Evolutionary conservation across 495 filamentous ascomycete species (phyloP), one percentile per base, ranked within the genome.

Genomic region (Cryomyces antarcticus): DNA sequence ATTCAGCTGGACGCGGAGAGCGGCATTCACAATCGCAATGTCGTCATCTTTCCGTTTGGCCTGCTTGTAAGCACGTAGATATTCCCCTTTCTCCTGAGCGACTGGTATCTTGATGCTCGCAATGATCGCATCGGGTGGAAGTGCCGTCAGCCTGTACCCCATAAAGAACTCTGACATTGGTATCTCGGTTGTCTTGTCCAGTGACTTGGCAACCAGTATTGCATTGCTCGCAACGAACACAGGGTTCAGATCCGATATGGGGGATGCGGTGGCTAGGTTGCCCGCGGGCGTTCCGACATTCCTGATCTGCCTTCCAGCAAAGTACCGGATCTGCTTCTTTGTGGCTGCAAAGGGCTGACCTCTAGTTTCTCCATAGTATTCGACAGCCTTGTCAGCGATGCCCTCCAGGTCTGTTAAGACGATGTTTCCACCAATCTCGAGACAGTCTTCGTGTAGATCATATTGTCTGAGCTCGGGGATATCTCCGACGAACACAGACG

Each of bases 201-300:
- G 59, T 0, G 77, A 80, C 51, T 80, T 88, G 4, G 88, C 82
- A 30, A 93, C 66, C 1, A 97, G 52, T 3, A 76, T 69, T 7
- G 83, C 80, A 49, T 86, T 83, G 4, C 82, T 75, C 4, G 88
- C 88, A 51, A 96, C 77, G 39, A 97, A 80, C 0, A 95, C 85
- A 0, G 89, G 89, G 55, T 97, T 97, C 31, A 97, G 61, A 64
- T 97, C 89, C 1, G 87, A 94, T 31, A 96, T 97, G 2, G 89
- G 89, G 31, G 84, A 93, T 2, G 89, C 89, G 3, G 89, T 97
- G 5, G 84, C 88, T 46, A 97, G 59, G 53, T 97, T 97, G 31
- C 89, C 89, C 13, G 88, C 89, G 1, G 88, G 89, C 1, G 89
- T 95, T 12, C 88, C 89, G 28, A 95, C 89, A 59, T 96, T 97